Base-by-base conservation (phyloP, 2,329 filamentous ascomycete genomes). In the Penicillium italicum region DNA sequence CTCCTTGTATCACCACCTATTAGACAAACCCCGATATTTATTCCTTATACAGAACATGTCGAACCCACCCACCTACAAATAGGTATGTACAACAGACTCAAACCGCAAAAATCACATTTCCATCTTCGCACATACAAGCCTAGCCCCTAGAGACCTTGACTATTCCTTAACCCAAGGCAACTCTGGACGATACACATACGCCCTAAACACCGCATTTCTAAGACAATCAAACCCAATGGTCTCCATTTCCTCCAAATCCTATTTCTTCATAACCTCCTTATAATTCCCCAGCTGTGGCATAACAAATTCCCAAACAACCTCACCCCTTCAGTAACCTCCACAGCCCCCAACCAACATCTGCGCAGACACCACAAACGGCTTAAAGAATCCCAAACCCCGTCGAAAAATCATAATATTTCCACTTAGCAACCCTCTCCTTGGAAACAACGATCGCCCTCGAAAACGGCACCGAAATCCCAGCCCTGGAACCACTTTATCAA, bases 301-400 rank as follows among this genome's bases (percentile, higher is more conserved):
- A 14, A 78, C 62, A 64, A 74, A 78, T 60, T 79, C 77, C 74
- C 75, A 79, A 20, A 72, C 72, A 7, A 78, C 61, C 36, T 73
- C 65, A 0, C 75, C 75, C 70, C 69, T 22, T 52, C 57, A 0
- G 75, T 77, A 33, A 79, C 76, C 56, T 79, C 77, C 48, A 79
- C 74, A 4, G 79, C 66, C 75, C 48, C 74, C 75, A 10, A 36
- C 40, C 16, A 79, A 58, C 14, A 72, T 63, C 60, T 79, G 76
- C 8, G 76, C 77, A 46, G 73, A 72, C 20, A 77, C 77, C 77
- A 79, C 79, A 50, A 79, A 79, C 0, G 76, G 76, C 0, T 74
- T 77, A 63, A 78, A 79, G 60, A 78, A 76, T 6, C 67, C 69
- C 49, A 76, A 63, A 6, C 71, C 70, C 38, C 71, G 68, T 65